These are phyloP conservation scores for Ichthyophonus hoferi DNA, from an alignment of 208 protist genomes.

Conservation along the genomic window DNA sequence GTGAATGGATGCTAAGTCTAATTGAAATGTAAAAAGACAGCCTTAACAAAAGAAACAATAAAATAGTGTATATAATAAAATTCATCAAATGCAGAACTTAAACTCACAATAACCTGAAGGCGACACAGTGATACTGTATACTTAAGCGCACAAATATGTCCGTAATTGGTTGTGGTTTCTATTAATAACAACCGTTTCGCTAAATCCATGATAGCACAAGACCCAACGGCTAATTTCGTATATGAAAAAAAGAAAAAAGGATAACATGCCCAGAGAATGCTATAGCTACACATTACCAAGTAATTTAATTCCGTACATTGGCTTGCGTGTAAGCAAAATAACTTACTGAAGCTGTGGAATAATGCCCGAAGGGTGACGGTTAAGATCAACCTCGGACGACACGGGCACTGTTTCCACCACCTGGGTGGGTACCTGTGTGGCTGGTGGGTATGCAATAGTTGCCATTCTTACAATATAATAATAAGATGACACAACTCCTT, in stretches of 20 bases:
- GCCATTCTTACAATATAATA: no score
- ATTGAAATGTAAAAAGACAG: neutral
- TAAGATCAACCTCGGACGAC: neutral
- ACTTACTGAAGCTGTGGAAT: constrained; percentile 21
- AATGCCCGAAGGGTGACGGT: constrained; percentile 21
- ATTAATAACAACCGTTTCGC: neutral
- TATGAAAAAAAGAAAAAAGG: neutral
- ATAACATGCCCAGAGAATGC: no score
- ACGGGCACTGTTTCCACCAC: neutral
- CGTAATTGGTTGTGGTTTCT: no score
- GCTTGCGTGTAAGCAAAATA: no score
- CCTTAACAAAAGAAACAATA: neutral
- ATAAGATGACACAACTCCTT: no score
- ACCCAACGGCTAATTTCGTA: neutral
- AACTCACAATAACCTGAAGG: no score
- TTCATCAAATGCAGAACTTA: no score
- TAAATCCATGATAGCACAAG: neutral
- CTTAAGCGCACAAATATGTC: no score
- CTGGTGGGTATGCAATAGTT: neutral
- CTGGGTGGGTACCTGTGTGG: neutral
- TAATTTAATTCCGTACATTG: no score
- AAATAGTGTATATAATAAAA: no score
- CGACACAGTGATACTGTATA: no score
- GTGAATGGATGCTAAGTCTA: neutral
- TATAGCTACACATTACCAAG: no score